Conservation (phyloP, 306 rosid species). For the Citrullus mucosospermus region DNA sequence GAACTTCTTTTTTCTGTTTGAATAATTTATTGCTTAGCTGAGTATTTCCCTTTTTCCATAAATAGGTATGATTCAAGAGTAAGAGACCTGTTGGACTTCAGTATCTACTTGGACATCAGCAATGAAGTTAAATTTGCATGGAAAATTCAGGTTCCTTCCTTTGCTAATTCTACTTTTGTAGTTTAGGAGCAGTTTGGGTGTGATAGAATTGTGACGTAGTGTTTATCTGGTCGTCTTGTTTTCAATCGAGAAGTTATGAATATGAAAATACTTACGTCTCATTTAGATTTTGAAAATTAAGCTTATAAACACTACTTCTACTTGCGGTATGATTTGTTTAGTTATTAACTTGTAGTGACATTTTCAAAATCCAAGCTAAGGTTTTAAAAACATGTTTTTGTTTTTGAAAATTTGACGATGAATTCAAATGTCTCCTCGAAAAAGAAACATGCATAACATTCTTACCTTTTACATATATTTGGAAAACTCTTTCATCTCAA, state of each 20-base stretch:
- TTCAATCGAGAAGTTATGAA: no score
- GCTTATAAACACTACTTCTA: no score
- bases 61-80: conserved; percentile 78
- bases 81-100: conserved; percentile 89
- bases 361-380: no score
- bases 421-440: no score
- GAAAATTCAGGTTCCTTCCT: conserved; percentile 82
- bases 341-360: no score
- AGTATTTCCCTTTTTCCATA: neutral
- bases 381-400: no score
- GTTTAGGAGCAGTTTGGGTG: neutral
- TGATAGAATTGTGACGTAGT: neutral
- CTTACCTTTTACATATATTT: neutral
- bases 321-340: no score
- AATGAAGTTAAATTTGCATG: conserved; percentile 97
- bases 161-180: neutral
- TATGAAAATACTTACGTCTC: neutral
- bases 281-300: no score
- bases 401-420: no score
- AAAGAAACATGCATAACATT: no score
- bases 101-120: conserved; percentile 97
- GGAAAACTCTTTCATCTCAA: neutral
- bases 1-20: neutral
- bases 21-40: neutral
- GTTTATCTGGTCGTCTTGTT: neutral